Conservation (phyloP, 768 basidiomycete species). For the Mycena leptocephala region DNA sequence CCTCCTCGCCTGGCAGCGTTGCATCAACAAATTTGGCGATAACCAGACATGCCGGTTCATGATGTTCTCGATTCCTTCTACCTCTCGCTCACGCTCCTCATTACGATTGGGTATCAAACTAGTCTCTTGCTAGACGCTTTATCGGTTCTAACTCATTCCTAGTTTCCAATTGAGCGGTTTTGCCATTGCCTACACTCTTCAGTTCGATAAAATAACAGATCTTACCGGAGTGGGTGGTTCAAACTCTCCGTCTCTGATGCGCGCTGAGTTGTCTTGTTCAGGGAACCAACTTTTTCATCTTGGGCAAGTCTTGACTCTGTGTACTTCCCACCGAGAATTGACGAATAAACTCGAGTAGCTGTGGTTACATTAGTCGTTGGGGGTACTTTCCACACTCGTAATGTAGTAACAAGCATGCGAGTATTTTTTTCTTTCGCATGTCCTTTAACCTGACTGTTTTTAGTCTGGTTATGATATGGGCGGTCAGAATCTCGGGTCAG, state of each 20-base stretch:
- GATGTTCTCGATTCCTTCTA: conserved; percentile 69
- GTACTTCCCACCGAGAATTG: not conserved
- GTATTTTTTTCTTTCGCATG: conserved; percentile 51
- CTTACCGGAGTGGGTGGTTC: conserved; percentile 66
- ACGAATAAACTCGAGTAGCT: conserved; percentile 55
- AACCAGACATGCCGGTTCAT: conserved; percentile 59
- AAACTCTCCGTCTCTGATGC: not conserved
- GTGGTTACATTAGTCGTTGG: conserved; percentile 75
- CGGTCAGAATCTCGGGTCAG: conserved; percentile 68
- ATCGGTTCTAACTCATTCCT: not conserved
- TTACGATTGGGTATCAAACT: conserved; percentile 55
- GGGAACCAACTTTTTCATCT: conserved; percentile 79
- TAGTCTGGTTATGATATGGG: conserved; percentile 81
- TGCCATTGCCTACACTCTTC: conserved; percentile 71
- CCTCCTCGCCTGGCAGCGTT: too few relatives aligned
- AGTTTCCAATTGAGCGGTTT: conserved; percentile 75
- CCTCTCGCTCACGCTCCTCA: conserved; percentile 64
- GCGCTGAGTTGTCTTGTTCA: conserved; percentile 8
- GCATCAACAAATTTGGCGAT: too few relatives aligned
- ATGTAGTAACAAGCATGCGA: conserved; percentile 63
- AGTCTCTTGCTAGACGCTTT: not conserved
- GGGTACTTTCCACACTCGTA: conserved; percentile 74
- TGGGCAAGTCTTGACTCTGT: conserved; percentile 55
- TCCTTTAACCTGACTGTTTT: conserved; percentile 13
- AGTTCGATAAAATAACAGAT: conserved; percentile 85